These are phyloP conservation scores for Auriscalpium microsporum DNA, from an alignment of 768 basidiomycete species.

Conservation along the genomic window DNA sequence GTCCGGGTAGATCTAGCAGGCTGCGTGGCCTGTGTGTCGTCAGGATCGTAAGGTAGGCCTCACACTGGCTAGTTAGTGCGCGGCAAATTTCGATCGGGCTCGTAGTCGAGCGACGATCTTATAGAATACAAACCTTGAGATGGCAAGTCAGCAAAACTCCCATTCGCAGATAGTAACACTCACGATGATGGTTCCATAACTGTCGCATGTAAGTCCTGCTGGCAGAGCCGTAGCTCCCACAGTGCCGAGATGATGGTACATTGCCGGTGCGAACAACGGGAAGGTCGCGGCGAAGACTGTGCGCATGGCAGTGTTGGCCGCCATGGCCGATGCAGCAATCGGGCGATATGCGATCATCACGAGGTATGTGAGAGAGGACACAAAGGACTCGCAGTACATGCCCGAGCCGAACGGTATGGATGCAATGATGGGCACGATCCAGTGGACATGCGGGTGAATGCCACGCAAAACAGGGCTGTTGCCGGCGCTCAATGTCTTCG, in stretches of 20 bases:
- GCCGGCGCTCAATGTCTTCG: no score
- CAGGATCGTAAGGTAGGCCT: no score
- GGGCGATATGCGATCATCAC: conserved; percentile 43
- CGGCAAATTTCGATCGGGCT: background rate
- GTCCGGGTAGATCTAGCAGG: no score
- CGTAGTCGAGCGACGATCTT: background rate
- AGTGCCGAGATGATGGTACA: conserved; percentile 30
- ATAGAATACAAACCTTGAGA: background rate
- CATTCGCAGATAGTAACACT: conserved; percentile 17
- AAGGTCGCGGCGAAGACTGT: conserved; percentile 32
- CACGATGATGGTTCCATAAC: conserved; percentile 41
- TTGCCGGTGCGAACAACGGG: conserved; percentile 30
- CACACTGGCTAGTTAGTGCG: background rate
- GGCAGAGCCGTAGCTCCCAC: conserved; percentile 32
- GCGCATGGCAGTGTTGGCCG: conserved; percentile 49
- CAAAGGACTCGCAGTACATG: conserved; percentile 56
- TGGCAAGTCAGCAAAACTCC: background rate
- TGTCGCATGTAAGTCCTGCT: conserved; percentile 31
- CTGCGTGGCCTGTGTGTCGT: no score
- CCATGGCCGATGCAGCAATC: conserved; percentile 52
- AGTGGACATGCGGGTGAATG: conserved; percentile 39
- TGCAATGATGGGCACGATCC: conserved; percentile 39
- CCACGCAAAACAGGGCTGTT: conserved; percentile 43
- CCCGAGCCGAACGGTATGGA: conserved; percentile 46
- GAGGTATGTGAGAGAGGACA: conserved; percentile 55